These are phyloP conservation scores for Botrytis sinoallii DNA, from an alignment of 2,329 filamentous ascomycete genomes.

Conservation along the genomic window DNA sequence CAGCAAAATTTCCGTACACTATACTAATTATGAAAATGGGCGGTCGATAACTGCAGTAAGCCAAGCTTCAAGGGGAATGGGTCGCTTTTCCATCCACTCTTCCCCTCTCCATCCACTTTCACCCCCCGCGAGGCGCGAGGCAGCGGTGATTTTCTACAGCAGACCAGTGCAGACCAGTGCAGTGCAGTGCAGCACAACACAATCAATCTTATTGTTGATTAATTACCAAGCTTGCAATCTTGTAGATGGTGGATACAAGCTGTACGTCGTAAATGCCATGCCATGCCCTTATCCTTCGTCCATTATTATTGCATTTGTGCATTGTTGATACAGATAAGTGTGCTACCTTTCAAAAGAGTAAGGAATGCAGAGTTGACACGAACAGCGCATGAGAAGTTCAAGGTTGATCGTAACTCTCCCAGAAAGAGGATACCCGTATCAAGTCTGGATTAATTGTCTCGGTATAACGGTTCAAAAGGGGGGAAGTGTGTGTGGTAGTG, in stretches of 20 bases:
- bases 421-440: background rate
- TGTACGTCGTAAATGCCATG: background rate
- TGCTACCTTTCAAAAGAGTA: background rate
- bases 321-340: background rate
- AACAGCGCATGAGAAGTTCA: slow-evolving; percentile 1
- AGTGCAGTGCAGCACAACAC: background rate
- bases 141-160: slow-evolving; percentile 9
- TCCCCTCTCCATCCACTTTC: background rate
- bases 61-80: background rate
- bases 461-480: background rate
- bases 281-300: background rate
- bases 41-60: background rate
- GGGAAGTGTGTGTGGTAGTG: background rate
- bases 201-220: background rate
- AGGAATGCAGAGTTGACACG: slow-evolving; percentile 1
- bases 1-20: slow-evolving; percentile 2
- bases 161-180: background rate
- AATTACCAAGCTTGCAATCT: background rate
- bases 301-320: background rate
- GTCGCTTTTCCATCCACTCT: background rate
- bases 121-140: slow-evolving; percentile 5
- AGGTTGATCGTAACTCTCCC: background rate
- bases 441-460: background rate
- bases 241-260: background rate
- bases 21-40: background rate